Evolutionary conservation across 75 land plant genomes (phyloP), one percentile per base, ranked within the genome.

Genomic region (Pseudotsuga menziesii): DNA sequence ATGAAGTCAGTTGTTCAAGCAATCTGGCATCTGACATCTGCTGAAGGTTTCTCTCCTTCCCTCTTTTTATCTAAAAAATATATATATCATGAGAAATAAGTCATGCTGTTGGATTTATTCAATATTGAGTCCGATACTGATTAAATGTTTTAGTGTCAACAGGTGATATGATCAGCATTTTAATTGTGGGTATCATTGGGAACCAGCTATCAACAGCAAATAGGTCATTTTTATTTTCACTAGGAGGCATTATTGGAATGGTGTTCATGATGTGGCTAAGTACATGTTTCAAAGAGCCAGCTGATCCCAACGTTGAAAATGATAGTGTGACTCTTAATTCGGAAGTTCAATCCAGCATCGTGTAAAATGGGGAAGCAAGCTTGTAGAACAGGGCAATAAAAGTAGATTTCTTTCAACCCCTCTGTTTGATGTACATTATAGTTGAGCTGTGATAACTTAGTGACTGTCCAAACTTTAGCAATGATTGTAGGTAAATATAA

Each of bases 1-100:
- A 83, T 83, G 85, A 83, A 83, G n/a, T 71, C 85, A 9, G 82
- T 83, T 15, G 85, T 83, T 44, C 85, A 83, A 62, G 66, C 85
- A 41, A 71, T 81, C 16, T 83, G 85, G 85, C 85, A 80, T 56
- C 69, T 83, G 63, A 80, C 85, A 22, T 74, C 81, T 1, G 82
- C 85, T 58, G 82, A 78, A 83, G 85, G 85, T 83, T 57, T 76
- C 19, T 25, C 52, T 52, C 17, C 13, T 58, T 8, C 54, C 36
- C 14, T 27, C 16, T 13, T 67, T 67, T 27, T 27, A 52, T 19
- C 14, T 54, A 48, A n/a, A 7, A 23, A 61, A 61, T 61, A 23
- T n/a, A 9, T 52, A 16, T 52, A n/a, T n/a, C 27, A 25, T 73
- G 14, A 22, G 56, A 23, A 2, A 44, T 74, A 5, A 12, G 17